Evolutionary conservation across 805 yeast species (phyloP), one percentile per base, ranked within the genome.

Genomic region (Ogataea methanolica): DNA sequence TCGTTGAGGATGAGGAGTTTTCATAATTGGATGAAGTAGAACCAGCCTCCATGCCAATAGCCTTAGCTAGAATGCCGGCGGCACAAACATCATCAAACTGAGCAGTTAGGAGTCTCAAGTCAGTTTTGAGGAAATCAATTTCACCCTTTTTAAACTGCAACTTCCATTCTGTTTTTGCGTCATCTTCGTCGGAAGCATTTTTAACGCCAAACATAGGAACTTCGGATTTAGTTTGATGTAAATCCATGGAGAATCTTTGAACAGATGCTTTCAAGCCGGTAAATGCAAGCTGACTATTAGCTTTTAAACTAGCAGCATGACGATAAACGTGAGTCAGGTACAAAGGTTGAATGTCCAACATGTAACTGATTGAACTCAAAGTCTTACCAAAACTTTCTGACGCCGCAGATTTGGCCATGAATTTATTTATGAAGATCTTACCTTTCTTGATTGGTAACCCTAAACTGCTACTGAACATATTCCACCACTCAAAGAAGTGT

Each of bases 401-500:
- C 15, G 57, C 53, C 15, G 52, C 41, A 21, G 53, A 47, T 26
- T 9, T 12, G 31, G 50, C 59, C 41, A 61, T 41, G 35, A 60
- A 58, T 48, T 79, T 80, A 8, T 80, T 70, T 31, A 74, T 65
- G 69, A 88, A 92, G 22, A 94, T 60, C 1, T 68, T 64, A 0
- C 98, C 97, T 41, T 78, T 74, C 44, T 95, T 76, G 15, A 89
- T 77, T 0, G 98, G 96, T 19, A 91, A 70, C 44, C 89, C 80
- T 55, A 85, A 73, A 46, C 84, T 82, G 23, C 92, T 84, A n/a
- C 84, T 77, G 65, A 92, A 92, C 54, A 87, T 75, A 33, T 68
- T 67, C 96, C 97, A 91, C 98, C 98, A 94, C 5, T 65, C 61
- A 58, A 80, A 82, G 68, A 94, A 90, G 50, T 82, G 85, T 7